Conservation (phyloP, 1,139 yeast species). For the Kazachstania sp. region DNA sequence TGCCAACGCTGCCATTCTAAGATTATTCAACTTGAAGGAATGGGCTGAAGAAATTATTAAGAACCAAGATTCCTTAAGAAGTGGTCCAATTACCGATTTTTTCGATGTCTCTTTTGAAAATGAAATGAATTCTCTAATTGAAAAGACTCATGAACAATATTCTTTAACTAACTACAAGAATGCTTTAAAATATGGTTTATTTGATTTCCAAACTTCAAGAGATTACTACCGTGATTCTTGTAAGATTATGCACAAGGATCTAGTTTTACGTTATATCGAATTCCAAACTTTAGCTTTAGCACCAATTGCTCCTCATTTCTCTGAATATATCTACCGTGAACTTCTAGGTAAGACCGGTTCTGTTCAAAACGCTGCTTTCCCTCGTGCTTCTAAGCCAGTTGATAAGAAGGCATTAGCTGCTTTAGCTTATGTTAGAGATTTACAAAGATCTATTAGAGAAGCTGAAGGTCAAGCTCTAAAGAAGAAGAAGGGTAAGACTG, state of each 20-base stretch:
- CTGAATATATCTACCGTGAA: constrained; percentile 83
- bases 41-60: constrained; percentile 79
- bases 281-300: constrained; percentile 75
- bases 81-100: constrained; percentile 59
- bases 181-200: constrained; percentile 84
- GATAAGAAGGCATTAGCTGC: constrained; percentile 57
- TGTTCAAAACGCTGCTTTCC: constrained; percentile 73
- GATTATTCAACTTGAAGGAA: constrained; percentile 85
- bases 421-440: constrained; percentile 65
- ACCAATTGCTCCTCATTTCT: constrained; percentile 94
- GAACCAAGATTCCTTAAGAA: constrained; percentile 49
- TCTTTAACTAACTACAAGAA: constrained; percentile 70
- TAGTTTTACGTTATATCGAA: constrained; percentile 75
- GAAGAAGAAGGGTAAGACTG: constrained; percentile 82
- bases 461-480: constrained; percentile 81
- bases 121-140: constrained; percentile 80
- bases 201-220: constrained; percentile 90
- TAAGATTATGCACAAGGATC: constrained; percentile 69
- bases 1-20: constrained; percentile 94
- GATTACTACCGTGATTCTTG: constrained; percentile 89
- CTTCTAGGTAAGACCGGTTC: constrained; percentile 53
- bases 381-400: constrained; percentile 58
- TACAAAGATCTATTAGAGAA: constrained; percentile 83
- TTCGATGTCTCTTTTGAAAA: constrained; percentile 86
- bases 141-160: constrained; percentile 63